Base-by-base conservation (phyloP, 148 eudicot genomes). In the Diospyros kaki region DNA sequence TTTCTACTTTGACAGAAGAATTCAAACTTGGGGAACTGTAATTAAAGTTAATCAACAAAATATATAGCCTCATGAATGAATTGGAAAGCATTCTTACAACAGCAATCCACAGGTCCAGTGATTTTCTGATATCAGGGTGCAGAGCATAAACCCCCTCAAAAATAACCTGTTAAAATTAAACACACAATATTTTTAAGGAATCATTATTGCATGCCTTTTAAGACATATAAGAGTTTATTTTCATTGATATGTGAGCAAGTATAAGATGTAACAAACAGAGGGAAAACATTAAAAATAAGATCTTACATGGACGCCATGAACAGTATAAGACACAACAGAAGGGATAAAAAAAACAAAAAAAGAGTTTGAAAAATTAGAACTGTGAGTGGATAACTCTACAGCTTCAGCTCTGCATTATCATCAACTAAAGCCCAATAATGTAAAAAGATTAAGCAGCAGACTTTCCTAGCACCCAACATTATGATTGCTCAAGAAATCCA, bases 111-210 rank as follows among this genome's bases (percentile, higher is more conserved):
- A 95, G 86, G 80, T 95, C 96, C 55, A 95, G 81, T 60, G 97
- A 88, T 79, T 85, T 88, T 77, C 98, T 84, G 82, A 95, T 95
- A 68, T 88, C 87, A 65, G 98, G 97, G 82, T 95, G 98, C 86
- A 95, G 83, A 81, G 98, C 94, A 80, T 95, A 95, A 69, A 95
- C 93, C 72, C 98, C 98, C 88, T 95, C 98, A 83, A 95, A 92
- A 56, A 95, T 90, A 76, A 95, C 94, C 98, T 94, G 82, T 44
- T 18, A 74, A 80, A 81, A 79, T 69, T 15, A 74, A 58, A 58
- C 64, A 53, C 13, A 58, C 15, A 62, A 66, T 2, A 55, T 28
- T 74, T 58, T 10, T 64, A 65, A 75, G 60, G 64, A 64, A 65
- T 41, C 51, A 72, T 12, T 18, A 11, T 17, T 8, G 39, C 52